phyloP scores from a whole-genome alignment of 805 yeast genomes.

The Ogataea haglerorum region DNA sequence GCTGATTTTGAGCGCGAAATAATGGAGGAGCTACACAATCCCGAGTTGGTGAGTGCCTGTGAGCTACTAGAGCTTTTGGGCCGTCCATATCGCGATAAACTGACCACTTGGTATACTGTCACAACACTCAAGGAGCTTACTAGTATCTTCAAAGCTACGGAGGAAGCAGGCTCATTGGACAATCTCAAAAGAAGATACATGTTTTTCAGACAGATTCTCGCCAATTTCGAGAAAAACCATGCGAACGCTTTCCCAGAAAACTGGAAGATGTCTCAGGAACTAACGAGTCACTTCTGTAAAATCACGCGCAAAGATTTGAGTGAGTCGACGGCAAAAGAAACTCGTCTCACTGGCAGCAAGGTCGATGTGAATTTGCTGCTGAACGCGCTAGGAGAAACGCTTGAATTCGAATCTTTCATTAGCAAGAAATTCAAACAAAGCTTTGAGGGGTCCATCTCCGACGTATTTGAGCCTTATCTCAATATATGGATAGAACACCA shows the following conservation, averaged over 20 bases:
- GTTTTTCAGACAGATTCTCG: constrained; percentile 70
- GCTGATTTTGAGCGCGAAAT: constrained; percentile 62
- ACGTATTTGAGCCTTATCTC: constrained; percentile 80
- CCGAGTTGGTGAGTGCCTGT: constrained; percentile 60
- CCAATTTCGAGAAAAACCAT: constrained; percentile 50
- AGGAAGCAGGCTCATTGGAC: constrained; percentile 94
- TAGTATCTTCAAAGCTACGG: constrained; percentile 69
- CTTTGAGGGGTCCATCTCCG: constrained; percentile 48
- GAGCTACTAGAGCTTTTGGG: constrained; percentile 65
- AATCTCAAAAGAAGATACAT: constrained; percentile 78
- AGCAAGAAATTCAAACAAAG: constrained; percentile 56
- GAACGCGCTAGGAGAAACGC: constrained; percentile 66
- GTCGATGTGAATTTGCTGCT: constrained; percentile 64
- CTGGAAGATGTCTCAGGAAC: constrained; percentile 68
- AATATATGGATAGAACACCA: constrained; percentile 86
- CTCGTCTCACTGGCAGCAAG: constrained; percentile 30
- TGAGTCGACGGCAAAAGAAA: constrained; percentile 43
- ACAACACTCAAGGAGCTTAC: constrained; percentile 69
- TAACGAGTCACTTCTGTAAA: constrained; percentile 62
- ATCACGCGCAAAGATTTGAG: constrained; percentile 66
- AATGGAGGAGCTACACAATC: constrained; percentile 34
- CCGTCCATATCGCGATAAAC: constrained; percentile 50
- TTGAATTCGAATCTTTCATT: constrained; percentile 78
- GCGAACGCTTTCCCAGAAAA: constrained; percentile 56
- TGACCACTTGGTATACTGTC: constrained; percentile 71